Evolutionary conservation across 306 rosid species (phyloP).

Genomic region (Coriaria nepalensis): DNA sequence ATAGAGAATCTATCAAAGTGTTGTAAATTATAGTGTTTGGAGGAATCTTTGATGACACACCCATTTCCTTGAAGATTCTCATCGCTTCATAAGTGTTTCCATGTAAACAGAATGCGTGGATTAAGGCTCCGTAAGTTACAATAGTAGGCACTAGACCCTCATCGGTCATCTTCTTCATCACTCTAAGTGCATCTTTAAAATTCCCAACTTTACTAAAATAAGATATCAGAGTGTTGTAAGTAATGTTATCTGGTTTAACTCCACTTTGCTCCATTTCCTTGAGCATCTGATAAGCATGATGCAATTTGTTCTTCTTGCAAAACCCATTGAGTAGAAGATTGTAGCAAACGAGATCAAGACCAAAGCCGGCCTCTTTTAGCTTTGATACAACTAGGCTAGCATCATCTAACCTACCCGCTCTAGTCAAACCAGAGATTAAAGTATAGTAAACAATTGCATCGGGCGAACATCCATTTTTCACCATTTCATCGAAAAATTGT

Average conservation of each 20-base stretch:
- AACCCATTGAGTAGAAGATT: slow-evolving; percentile 60
- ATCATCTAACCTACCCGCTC: slow-evolving; percentile 71
- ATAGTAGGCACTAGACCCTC: slow-evolving; percentile 47
- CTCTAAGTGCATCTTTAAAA: slow-evolving; percentile 20
- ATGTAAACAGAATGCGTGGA: slow-evolving; percentile 53
- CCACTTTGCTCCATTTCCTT: slow-evolving; percentile 52
- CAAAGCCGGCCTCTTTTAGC: slow-evolving; percentile 55
- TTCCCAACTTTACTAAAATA: slow-evolving; percentile 47
- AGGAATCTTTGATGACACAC: slow-evolving; percentile 30
- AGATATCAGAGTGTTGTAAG: slow-evolving; percentile 66
- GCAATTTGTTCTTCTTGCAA: slow-evolving; percentile 50
- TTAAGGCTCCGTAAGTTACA: slow-evolving; percentile 57
- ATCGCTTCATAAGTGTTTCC: slow-evolving; percentile 39
- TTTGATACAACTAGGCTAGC: slow-evolving; percentile 44
- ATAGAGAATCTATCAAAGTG: slow-evolving; percentile 46
- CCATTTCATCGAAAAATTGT: slow-evolving; percentile 52
- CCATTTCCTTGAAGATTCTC: slow-evolving; percentile 47
- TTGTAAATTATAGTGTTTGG: slow-evolving; percentile 58
- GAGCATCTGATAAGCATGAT: slow-evolving; percentile 38
- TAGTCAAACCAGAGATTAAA: slow-evolving; percentile 61
- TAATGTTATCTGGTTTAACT: slow-evolving; percentile 48
- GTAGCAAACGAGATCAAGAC: slow-evolving; percentile 44
- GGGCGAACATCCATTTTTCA: slow-evolving; percentile 35
- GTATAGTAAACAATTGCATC: slow-evolving; percentile 52
- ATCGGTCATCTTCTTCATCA: slow-evolving; percentile 43